Percentiles rank a stretch among this genome's conserved stretches.
These are phyloP conservation scores for Phytophthora podocarpi DNA, from an alignment of 352 stramenopile species.

Conservation along the genomic window DNA sequence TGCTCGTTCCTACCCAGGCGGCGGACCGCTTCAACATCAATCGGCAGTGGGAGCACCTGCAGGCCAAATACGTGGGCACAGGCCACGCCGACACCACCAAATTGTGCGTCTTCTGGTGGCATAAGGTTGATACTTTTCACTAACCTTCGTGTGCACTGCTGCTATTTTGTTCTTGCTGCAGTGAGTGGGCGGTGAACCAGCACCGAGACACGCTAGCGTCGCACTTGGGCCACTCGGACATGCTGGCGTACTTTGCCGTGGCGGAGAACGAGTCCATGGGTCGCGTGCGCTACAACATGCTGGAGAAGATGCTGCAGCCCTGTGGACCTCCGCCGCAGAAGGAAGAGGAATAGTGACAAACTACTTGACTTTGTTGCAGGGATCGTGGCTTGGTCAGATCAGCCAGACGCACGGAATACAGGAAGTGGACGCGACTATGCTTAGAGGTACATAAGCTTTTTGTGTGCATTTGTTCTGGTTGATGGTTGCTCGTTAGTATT, in stretches of 20 bases:
- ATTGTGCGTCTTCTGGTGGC: slow-evolving; percentile 76
- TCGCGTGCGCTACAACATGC: slow-evolving; percentile 66
- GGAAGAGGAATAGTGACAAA: slow-evolving; percentile 64
- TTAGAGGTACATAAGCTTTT: neutral
- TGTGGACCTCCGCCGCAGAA: slow-evolving; percentile 75
- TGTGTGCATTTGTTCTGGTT: slow-evolving; percentile 1
- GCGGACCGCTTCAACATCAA: slow-evolving; percentile 93
- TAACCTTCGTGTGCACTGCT: neutral
- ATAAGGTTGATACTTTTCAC: neutral
- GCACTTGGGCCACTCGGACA: slow-evolving; percentile 97
- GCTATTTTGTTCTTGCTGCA: slow-evolving; percentile 27
- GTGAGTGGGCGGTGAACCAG: slow-evolving; percentile 98
- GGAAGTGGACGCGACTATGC: neutral
- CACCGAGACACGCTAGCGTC: slow-evolving; percentile 98
- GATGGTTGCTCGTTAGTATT: neutral
- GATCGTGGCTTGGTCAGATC: neutral
- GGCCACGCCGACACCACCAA: slow-evolving; percentile 97
- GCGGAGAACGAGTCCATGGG: slow-evolving; percentile 97
- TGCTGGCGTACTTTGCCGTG: slow-evolving; percentile 97
- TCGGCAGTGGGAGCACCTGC: slow-evolving; percentile 93
- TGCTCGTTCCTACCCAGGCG: slow-evolving; percentile 43
- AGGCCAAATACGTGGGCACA: slow-evolving; percentile 95
- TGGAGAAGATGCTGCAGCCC: slow-evolving; percentile 87
- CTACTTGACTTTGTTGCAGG: neutral
- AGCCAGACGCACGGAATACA: slow-evolving; percentile 6